phyloP scores from a whole-genome alignment of 2,329 filamentous ascomycete genomes.

The Eutypa lata region DNA sequence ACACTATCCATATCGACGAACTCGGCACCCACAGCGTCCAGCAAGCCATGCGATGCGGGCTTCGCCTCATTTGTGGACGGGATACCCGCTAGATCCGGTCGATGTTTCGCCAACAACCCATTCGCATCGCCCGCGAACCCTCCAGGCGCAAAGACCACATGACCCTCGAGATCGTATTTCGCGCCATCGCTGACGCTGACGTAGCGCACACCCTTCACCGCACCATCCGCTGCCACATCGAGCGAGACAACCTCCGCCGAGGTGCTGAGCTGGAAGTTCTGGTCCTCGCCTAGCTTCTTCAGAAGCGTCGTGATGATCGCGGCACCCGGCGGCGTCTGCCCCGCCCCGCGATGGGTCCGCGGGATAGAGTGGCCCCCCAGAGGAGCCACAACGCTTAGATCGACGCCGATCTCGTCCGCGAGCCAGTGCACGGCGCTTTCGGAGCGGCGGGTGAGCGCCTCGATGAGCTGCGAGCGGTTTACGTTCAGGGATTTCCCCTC shows the following conservation, averaged over 20 bases:
- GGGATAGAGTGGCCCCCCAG: slow-evolving; percentile 57
- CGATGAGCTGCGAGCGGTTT: slow-evolving; percentile 43
- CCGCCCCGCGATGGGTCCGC: slow-evolving; percentile 55
- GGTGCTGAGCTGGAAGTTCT: slow-evolving; percentile 50
- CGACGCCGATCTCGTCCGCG: slow-evolving; percentile 52
- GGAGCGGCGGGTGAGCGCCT: slow-evolving; percentile 45
- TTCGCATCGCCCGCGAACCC: slow-evolving; percentile 61
- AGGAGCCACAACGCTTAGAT: slow-evolving; percentile 55
- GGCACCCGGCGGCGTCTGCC: slow-evolving; percentile 54
- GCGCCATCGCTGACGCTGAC: slow-evolving; percentile 24
- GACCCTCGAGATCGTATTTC: slow-evolving; percentile 41
- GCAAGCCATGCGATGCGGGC: slow-evolving; percentile 48
- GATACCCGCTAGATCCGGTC: slow-evolving; percentile 56
- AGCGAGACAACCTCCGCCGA: slow-evolving; percentile 52
- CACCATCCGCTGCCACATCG: slow-evolving; percentile 24
- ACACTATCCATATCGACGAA: slow-evolving; percentile 54
- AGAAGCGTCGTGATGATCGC: slow-evolving; percentile 56
- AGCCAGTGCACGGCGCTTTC: slow-evolving; percentile 54
- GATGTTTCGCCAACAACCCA: slow-evolving; percentile 53
- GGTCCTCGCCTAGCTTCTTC: slow-evolving; percentile 44
- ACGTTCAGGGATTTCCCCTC: too few relatives aligned
- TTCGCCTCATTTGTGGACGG: slow-evolving; percentile 62
- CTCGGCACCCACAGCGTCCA: slow-evolving; percentile 36
- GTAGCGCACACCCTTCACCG: slow-evolving; percentile 53
- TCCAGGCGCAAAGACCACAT: slow-evolving; percentile 58